Conservation (phyloP, 164 flowering plant species). For the Magnolia officinalis region DNA sequence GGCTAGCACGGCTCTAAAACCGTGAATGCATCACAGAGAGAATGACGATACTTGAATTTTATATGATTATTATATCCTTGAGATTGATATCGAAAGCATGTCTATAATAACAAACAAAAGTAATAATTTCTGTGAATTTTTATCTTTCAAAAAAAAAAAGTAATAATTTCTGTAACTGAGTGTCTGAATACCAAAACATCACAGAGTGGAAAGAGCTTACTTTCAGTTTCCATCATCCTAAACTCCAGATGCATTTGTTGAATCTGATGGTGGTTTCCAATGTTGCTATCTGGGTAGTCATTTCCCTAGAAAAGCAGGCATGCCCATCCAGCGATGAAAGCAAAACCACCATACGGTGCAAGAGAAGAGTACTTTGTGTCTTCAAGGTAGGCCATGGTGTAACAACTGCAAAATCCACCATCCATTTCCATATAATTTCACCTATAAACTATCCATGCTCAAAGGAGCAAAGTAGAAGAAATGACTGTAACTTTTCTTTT, state of each 20-base stretch:
- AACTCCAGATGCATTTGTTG: not conserved
- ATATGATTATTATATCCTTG: no score
- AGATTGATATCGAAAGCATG: no score
- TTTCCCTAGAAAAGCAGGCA: conserved; percentile 64
- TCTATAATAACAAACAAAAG: no score
- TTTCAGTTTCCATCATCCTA: not conserved
- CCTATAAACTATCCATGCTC: not conserved
- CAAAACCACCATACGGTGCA: conserved; percentile 92
- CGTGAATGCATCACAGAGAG: no score
- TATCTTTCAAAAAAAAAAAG: no score
- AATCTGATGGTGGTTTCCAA: not conserved
- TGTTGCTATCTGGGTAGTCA: not conserved
- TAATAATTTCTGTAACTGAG: no score
- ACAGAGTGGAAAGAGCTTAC: no score
- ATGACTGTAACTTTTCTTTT: not conserved
- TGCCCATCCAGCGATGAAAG: conserved; percentile 88
- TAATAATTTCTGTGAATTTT: no score
- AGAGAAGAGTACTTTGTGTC: conserved; percentile 65
- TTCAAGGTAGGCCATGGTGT: conserved; percentile 69
- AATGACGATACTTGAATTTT: no score
- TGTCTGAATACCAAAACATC: no score
- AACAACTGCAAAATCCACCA: conserved; percentile 57
- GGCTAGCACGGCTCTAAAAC: no score
- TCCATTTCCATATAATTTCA: not conserved
- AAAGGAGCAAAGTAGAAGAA: not conserved